Percentiles rank a stretch among this genome's conserved stretches.
Evolutionary conservation across 345 rosid species (phyloP).

Genomic region (Eucalyptus cloeziana): DNA sequence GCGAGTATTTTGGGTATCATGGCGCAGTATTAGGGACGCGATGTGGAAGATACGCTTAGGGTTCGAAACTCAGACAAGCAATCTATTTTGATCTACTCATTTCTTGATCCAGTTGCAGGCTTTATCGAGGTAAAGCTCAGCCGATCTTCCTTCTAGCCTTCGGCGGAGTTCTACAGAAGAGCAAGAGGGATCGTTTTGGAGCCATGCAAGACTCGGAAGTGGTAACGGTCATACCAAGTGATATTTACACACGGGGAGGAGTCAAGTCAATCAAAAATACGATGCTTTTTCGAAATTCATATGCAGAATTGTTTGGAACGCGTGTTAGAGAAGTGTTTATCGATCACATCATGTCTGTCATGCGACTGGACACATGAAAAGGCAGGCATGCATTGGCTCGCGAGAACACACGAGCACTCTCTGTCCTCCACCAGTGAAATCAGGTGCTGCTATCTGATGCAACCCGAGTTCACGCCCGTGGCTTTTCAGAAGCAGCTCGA

Average conservation of each 20-base stretch:
- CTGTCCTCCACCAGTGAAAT: background rate
- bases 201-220: background rate
- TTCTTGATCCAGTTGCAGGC: background rate
- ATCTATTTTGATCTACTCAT: background rate
- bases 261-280: background rate
- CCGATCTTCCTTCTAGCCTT: background rate
- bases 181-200: background rate
- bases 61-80: background rate
- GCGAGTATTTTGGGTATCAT: background rate
- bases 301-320: background rate
- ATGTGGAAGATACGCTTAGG: background rate
- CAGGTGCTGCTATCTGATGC: background rate
- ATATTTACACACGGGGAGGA: background rate
- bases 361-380: background rate
- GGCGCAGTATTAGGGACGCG: background rate
- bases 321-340: background rate
- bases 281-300: background rate
- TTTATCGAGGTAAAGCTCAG: background rate
- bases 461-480: background rate
- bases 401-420: background rate
- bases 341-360: background rate
- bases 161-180: background rate
- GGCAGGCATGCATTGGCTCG: background rate
- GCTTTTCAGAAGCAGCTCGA: background rate
- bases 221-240: background rate